Evolutionary conservation across 805 yeast species (phyloP).

Genomic region (Metschnikowia corniflorae): DNA sequence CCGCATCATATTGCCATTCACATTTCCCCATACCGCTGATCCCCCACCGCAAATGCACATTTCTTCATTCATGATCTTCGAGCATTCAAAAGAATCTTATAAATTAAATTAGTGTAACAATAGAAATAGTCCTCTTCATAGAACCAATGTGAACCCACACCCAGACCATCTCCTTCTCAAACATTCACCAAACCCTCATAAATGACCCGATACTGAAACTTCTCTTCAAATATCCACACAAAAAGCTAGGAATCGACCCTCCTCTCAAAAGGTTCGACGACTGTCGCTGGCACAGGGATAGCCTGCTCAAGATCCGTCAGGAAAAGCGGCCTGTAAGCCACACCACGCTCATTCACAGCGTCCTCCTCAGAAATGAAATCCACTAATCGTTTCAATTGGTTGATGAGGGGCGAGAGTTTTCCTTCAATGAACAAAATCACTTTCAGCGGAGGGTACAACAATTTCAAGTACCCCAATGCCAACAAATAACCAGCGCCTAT

Average conservation of each 20-base stretch:
- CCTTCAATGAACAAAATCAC: conserved; percentile 63
- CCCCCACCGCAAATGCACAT: too few relatives aligned
- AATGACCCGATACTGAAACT: too few relatives aligned
- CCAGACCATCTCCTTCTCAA: too few relatives aligned
- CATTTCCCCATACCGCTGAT: too few relatives aligned
- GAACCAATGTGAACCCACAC: too few relatives aligned
- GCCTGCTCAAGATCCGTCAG: conserved; percentile 22
- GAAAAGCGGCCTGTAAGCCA: conserved; percentile 28
- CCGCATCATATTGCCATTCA: too few relatives aligned
- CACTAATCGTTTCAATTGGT: conserved; percentile 50
- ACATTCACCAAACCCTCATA: too few relatives aligned
- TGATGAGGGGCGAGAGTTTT: conserved; percentile 48
- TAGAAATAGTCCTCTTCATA: too few relatives aligned
- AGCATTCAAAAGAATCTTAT: too few relatives aligned
- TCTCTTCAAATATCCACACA: too few relatives aligned
- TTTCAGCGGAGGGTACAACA: conserved; percentile 64
- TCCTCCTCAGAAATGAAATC: conserved; percentile 59
- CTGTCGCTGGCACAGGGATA: conserved; percentile 1
- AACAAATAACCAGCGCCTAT: conserved; percentile 62
- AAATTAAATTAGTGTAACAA: too few relatives aligned
- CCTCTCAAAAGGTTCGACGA: conserved; percentile 15
- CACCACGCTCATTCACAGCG: conserved; percentile 44
- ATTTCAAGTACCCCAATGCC: conserved; percentile 52
- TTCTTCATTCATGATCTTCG: too few relatives aligned
- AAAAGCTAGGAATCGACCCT: conserved; percentile 14